Conservation (phyloP, 176 grass and related monocot genomes). For the Alopecurus myosuroides region DNA sequence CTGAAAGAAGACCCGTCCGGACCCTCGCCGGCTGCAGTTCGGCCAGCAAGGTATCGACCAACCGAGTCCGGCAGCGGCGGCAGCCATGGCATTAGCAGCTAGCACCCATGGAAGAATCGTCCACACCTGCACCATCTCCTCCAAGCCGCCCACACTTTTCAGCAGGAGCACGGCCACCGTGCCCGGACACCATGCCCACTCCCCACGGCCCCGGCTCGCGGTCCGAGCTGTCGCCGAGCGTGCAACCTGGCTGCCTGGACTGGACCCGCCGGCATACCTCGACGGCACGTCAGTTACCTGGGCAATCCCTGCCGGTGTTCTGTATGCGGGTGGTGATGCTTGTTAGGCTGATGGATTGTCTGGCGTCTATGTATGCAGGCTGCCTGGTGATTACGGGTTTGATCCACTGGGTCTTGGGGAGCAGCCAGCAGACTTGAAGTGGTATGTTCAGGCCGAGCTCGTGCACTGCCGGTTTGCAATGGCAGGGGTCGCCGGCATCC, state of each 20-base stretch:
- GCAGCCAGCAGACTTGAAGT: constrained; percentile 57
- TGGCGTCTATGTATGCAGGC: constrained; percentile 25
- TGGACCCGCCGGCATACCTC: constrained; percentile 77
- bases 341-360: not conserved
- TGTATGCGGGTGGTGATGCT: not conserved
- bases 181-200: not conserved
- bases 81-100: constrained; percentile 48
- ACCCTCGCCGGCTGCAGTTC: not conserved
- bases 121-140: not conserved
- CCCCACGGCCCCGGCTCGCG: constrained; percentile 2
- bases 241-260: constrained; percentile 62
- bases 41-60: not conserved
- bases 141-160: not conserved
- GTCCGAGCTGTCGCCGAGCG: constrained; percentile 43
- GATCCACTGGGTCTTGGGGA: constrained; percentile 82
- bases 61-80: not conserved
- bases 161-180: not conserved
- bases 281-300: constrained; percentile 84
- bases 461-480: constrained; percentile 83
- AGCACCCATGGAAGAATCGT: constrained; percentile 3
- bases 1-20: not conserved
- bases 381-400: constrained; percentile 79
- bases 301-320: not conserved
- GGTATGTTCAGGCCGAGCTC: constrained; percentile 92
- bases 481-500: constrained; percentile 64